phyloP scores from a whole-genome alignment of 352 stramenopile genomes.

The Phytophthora constricta region DNA sequence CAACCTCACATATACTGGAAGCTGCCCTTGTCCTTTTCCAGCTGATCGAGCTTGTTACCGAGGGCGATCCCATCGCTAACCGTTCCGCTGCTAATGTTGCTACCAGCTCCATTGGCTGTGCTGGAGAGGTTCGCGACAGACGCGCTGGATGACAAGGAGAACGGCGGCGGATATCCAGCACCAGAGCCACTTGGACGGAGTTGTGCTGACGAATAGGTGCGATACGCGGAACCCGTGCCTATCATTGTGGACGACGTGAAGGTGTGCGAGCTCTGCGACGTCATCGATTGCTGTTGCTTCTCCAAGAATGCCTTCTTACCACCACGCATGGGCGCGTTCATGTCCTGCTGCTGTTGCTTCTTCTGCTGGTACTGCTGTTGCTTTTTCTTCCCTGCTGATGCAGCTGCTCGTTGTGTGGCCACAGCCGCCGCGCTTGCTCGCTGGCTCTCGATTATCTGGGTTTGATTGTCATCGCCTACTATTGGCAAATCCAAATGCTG shows the following conservation, averaged over 20 bases:
- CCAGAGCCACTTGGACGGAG: slow-evolving; percentile 34
- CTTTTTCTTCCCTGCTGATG: slow-evolving; percentile 38
- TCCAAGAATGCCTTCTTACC: slow-evolving; percentile 37
- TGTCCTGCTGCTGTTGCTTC: slow-evolving; percentile 30
- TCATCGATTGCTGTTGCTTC: slow-evolving; percentile 31
- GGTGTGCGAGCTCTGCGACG: slow-evolving; percentile 35
- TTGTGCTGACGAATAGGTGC: slow-evolving; percentile 39
- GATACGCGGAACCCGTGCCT: slow-evolving; percentile 38
- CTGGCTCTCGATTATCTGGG: slow-evolving; percentile 47
- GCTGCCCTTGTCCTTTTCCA: slow-evolving; percentile 71
- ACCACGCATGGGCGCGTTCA: slow-evolving; percentile 26
- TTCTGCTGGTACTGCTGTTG: slow-evolving; percentile 34
- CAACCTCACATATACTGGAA: slow-evolving; percentile 56
- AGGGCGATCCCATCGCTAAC: slow-evolving; percentile 47
- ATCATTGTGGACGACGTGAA: slow-evolving; percentile 45
- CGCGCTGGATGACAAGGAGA: slow-evolving; percentile 44
- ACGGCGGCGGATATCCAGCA: slow-evolving; percentile 40
- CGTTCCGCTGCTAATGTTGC: slow-evolving; percentile 22
- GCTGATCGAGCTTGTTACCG: slow-evolving; percentile 75
- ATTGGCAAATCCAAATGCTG: slow-evolving; percentile 81
- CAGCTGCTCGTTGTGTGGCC: slow-evolving; percentile 29
- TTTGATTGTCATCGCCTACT: slow-evolving; percentile 60
- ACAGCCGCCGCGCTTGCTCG: slow-evolving; percentile 33
- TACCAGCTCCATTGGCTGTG: slow-evolving; percentile 14
- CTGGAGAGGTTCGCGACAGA: slow-evolving; percentile 36